These are phyloP conservation scores for Tagetes patula DNA, from an alignment of 129 eudicot species.

Conservation along the genomic window DNA sequence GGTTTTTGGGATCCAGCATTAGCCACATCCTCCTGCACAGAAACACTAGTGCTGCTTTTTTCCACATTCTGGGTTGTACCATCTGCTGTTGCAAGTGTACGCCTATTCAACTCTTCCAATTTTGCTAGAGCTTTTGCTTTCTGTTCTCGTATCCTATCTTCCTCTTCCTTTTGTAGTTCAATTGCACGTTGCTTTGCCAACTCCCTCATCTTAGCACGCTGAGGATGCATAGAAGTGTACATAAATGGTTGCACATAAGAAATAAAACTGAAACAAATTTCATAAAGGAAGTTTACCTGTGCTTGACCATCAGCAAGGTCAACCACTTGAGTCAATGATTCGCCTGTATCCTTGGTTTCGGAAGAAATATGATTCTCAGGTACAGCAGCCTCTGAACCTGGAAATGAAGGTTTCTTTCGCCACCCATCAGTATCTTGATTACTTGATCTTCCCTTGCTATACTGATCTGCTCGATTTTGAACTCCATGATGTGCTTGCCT, in stretches of 20 bases:
- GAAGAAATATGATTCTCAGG: constrained; percentile 19
- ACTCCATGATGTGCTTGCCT: constrained; percentile 59
- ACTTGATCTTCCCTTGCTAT: constrained; percentile 52
- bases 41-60: constrained; percentile 23
- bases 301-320: constrained; percentile 61
- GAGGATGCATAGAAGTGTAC: constrained; percentile 21
- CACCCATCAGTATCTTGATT: constrained; percentile 63
- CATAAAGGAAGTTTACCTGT: constrained; percentile 38
- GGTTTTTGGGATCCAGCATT: constrained; percentile 14
- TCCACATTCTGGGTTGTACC: constrained; percentile 44
- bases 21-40: constrained; percentile 32
- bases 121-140: constrained; percentile 90
- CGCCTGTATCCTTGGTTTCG: constrained; percentile 37
- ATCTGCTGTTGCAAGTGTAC: constrained; percentile 53
- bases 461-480: constrained; percentile 47
- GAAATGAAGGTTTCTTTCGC: constrained; percentile 50
- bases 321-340: constrained; percentile 31
- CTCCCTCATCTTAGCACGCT: constrained; percentile 91
- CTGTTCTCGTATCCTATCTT: constrained; percentile 78
- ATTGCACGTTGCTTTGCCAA: constrained; percentile 87
- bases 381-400: constrained; percentile 35
- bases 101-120: constrained; percentile 84
- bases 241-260: constrained; percentile 1
- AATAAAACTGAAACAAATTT: neutral
- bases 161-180: constrained; percentile 91